These are phyloP conservation scores for Penicillium sp. DNA, from an alignment of 2,329 filamentous ascomycete genomes.

Conservation along the genomic window DNA sequence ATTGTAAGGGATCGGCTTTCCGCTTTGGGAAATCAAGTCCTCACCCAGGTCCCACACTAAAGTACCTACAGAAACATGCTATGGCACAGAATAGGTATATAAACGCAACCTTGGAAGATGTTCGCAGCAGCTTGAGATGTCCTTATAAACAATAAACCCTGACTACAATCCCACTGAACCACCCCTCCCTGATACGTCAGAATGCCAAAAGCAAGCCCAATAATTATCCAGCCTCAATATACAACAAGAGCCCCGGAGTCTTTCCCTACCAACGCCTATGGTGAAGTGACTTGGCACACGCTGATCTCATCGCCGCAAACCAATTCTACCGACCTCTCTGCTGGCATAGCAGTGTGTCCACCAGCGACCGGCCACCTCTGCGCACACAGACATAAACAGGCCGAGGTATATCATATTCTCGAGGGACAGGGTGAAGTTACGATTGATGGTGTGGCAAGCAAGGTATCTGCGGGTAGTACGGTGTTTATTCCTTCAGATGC, in stretches of 20 bases:
- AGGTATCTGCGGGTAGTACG: conserved; percentile 36
- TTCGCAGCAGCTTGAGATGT: too few species aligned
- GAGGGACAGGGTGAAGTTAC: conserved; percentile 39
- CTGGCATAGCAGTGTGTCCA: conserved; percentile 41
- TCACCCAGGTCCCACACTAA: too few species aligned
- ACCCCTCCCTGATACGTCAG: neutral
- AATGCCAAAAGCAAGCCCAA: conserved; percentile 2
- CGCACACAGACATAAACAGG: conserved; percentile 44
- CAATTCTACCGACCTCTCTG: conserved; percentile 37
- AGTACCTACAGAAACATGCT: too few species aligned
- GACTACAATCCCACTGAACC: too few species aligned
- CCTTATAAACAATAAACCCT: too few species aligned
- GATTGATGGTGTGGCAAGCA: conserved; percentile 39
- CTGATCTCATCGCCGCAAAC: conserved; percentile 40
- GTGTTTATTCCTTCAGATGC: conserved; percentile 48
- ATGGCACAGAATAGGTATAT: too few species aligned
- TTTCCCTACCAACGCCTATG: conserved; percentile 13
- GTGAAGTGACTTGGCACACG: conserved; percentile 42
- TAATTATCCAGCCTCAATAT: conserved; percentile 11
- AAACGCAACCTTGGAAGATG: too few species aligned
- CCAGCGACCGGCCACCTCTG: conserved; percentile 37
- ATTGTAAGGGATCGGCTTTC: neutral
- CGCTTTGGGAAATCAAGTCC: neutral
- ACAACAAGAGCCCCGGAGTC: conserved; percentile 15
- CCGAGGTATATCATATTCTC: conserved; percentile 48